phyloP scores from a whole-genome alignment of 2,329 filamentous ascomycete genomes.

The Bipolaris bicolor region DNA sequence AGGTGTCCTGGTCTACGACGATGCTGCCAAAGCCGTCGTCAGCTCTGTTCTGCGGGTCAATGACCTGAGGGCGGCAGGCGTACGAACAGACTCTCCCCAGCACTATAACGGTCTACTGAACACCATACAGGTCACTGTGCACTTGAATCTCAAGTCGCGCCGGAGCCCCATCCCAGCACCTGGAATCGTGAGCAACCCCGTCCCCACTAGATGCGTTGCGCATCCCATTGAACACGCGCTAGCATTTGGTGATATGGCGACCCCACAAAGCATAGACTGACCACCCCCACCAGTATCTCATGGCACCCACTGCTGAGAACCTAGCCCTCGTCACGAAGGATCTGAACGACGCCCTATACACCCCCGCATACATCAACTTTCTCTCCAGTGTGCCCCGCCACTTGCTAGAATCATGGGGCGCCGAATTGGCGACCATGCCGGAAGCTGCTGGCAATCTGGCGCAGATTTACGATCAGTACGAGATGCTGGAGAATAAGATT shows the following conservation, averaged over 20 bases:
- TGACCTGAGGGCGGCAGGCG: conserved; percentile 90
- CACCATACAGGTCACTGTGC: conserved; percentile 60
- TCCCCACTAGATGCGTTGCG: not conserved
- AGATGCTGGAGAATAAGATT: not conserved
- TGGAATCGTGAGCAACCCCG: not conserved
- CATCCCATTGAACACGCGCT: not conserved
- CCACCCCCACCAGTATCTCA: conserved; percentile 85
- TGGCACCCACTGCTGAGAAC: conserved; percentile 85
- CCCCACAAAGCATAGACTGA: conserved; percentile 6
- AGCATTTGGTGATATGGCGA: not conserved
- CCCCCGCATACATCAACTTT: conserved; percentile 93
- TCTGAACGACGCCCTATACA: conserved; percentile 82
- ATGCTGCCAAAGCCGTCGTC: conserved; percentile 85
- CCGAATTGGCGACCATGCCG: conserved; percentile 76
- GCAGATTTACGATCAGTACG: conserved; percentile 83
- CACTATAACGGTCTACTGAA: conserved; percentile 60
- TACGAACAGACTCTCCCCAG: conserved; percentile 11
- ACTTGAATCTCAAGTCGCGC: conserved; percentile 72
- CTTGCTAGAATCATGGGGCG: conserved; percentile 91
- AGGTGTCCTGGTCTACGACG: conserved; percentile 82
- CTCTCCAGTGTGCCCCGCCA: conserved; percentile 89
- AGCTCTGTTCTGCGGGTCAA: conserved; percentile 94
- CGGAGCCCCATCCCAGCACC: conserved; percentile 80
- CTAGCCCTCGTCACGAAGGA: conserved; percentile 83
- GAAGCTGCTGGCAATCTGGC: conserved; percentile 88